A percentile compares a stretch with the other conserved stretches of the same genome.
Conservation (phyloP, 163 green algal genomes). For the Scenedesmus sp. region DNA sequence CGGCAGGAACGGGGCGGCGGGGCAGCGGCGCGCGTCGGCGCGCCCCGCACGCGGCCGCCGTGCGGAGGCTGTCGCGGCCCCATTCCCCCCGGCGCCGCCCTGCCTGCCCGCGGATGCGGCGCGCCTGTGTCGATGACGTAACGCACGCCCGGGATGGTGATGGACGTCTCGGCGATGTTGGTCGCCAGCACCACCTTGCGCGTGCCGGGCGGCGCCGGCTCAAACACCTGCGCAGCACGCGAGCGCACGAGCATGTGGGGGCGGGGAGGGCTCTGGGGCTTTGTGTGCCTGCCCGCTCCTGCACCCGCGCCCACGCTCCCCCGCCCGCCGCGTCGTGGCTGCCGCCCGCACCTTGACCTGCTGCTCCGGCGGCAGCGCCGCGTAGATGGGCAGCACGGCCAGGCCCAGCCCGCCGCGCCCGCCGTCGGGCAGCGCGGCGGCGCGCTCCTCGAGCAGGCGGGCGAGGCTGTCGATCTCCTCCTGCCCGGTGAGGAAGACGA, state of each 20-base stretch:
- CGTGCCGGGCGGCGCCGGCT: constrained; percentile 62
- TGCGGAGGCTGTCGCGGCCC: too few relatives aligned
- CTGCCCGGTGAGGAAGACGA: constrained; percentile 91
- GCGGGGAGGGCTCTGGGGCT: too few relatives aligned
- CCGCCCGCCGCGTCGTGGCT: background rate
- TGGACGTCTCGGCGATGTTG: constrained; percentile 95
- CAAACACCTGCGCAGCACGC: constrained; percentile 70
- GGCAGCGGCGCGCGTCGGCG: too few relatives aligned
- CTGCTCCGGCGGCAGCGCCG: constrained; percentile 82
- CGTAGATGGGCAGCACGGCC: constrained; percentile 81
- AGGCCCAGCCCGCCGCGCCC: constrained; percentile 44
- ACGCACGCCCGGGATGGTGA: constrained; percentile 89
- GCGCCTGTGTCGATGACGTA: constrained; percentile 90
- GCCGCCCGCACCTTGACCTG: constrained; percentile 69
- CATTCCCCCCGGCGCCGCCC: too few relatives aligned
- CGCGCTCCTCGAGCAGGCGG: constrained; percentile 66
- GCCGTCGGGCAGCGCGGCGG: constrained; percentile 42
- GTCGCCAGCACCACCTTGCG: constrained; percentile 91
- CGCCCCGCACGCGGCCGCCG: too few relatives aligned
- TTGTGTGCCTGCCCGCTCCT: too few relatives aligned
- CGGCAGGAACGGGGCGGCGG: too few relatives aligned
- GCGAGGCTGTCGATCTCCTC: constrained; percentile 86
- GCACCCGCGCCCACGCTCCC: too few relatives aligned
- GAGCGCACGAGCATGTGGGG: too few relatives aligned
- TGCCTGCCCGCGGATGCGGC: too few relatives aligned